A percentile compares a stretch with the other conserved stretches of the same genome.
Evolutionary conservation across 2,329 filamentous ascomycete genomes (phyloP).

Genomic region (Sporothrix pallida): DNA sequence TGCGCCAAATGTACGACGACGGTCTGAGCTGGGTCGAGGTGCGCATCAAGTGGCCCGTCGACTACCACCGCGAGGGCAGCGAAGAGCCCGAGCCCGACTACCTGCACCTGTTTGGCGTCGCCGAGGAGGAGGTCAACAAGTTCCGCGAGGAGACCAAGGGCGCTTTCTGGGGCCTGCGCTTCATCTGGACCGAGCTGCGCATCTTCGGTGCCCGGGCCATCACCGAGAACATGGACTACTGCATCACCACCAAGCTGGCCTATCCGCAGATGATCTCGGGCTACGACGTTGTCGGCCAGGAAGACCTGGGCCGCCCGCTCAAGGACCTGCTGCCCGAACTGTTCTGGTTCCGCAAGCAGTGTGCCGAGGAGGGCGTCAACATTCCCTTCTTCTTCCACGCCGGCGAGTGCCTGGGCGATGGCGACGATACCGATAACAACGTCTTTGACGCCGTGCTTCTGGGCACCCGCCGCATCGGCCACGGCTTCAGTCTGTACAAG

Average conservation of each 20-base stretch:
- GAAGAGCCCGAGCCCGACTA: constrained; percentile 72
- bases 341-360: constrained; percentile 92
- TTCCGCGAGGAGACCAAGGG: constrained; percentile 68
- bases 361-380: constrained; percentile 74
- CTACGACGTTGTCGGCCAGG: constrained; percentile 89
- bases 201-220: constrained; percentile 67
- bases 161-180: constrained; percentile 80
- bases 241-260: constrained; percentile 78
- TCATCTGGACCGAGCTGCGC: constrained; percentile 84
- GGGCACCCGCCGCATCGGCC: constrained; percentile 86
- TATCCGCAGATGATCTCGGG: constrained; percentile 83
- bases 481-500: constrained; percentile 87
- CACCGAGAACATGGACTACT: constrained; percentile 83
- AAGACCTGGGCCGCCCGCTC: constrained; percentile 78
- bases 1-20: constrained; percentile 75
- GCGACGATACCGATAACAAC: constrained; percentile 76
- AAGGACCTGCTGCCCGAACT: constrained; percentile 79
- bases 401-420: constrained; percentile 80
- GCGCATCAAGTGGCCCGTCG: constrained; percentile 71
- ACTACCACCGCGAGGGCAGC: constrained; percentile 69
- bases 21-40: constrained; percentile 86
- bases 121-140: constrained; percentile 76
- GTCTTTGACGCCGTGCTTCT: constrained; percentile 88
- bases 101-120: constrained; percentile 70
- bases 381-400: constrained; percentile 97